These are phyloP conservation scores for Rhizomucor miehei DNA, from an alignment of 371 early-diverging fungal species.

Conservation along the genomic window DNA sequence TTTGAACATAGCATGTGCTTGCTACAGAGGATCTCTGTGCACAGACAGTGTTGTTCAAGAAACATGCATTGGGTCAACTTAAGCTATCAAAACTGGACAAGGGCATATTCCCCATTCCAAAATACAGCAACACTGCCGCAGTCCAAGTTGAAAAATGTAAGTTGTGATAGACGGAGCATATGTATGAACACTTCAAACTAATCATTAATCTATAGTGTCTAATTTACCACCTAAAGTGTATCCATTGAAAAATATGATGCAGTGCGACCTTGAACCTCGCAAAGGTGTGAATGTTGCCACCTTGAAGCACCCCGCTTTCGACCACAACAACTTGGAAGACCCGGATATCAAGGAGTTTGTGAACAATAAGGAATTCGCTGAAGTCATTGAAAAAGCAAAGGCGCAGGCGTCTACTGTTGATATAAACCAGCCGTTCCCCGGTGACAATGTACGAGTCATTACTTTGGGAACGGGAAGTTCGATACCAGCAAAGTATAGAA, in stretches of 20 bases:
- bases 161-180: conserved; percentile 3
- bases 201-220: not conserved
- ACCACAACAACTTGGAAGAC: conserved; percentile 16
- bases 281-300: conserved; percentile 12
- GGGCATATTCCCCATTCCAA: conserved; percentile 65
- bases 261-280: conserved; percentile 32
- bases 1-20: conserved; percentile 61
- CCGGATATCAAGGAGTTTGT: conserved; percentile 15
- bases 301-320: conserved; percentile 16
- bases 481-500: conserved; percentile 94
- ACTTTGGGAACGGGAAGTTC: conserved; percentile 97
- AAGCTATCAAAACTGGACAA: conserved; percentile 59
- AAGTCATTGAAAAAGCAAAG: conserved; percentile 30
- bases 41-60: conserved; percentile 57
- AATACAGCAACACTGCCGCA: conserved; percentile 46
- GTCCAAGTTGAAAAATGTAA: conserved; percentile 16
- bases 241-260: conserved; percentile 24
- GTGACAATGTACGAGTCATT: conserved; percentile 54
- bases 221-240: conserved; percentile 23
- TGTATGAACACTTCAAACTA: too few relatives aligned
- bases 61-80: conserved; percentile 53
- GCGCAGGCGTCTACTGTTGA: conserved; percentile 30
- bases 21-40: conserved; percentile 54
- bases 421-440: conserved; percentile 29
- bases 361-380: conserved; percentile 18